Evolutionary conservation across 2,329 filamentous ascomycete species (phyloP).

Genomic region (Aspergillus phoenicis): DNA sequence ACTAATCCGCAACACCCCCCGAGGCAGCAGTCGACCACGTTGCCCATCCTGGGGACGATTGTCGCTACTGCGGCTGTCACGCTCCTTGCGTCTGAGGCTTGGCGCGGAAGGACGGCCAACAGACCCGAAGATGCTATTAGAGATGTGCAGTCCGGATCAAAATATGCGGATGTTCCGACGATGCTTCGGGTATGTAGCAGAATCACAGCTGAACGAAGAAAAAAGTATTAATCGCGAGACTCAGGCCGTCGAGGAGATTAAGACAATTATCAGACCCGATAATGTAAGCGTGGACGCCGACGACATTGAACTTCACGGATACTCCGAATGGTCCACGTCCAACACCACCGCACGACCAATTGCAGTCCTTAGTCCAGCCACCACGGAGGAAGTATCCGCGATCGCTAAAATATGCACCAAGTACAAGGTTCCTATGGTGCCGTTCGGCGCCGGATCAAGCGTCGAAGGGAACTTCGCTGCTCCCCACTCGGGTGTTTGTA

Average conservation of each 20-base stretch:
- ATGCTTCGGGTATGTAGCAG: neutral
- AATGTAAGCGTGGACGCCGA: slow-evolving; percentile 63
- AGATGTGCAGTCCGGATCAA: neutral
- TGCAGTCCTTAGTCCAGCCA: slow-evolving; percentile 62
- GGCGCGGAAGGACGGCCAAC: neutral
- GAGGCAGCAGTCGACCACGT: neutral
- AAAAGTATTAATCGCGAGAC: neutral
- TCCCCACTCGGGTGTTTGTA: neutral
- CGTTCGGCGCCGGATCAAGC: slow-evolving; percentile 7
- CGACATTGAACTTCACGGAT: slow-evolving; percentile 63
- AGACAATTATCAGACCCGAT: slow-evolving; percentile 43
- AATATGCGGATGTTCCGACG: slow-evolving; percentile 3
- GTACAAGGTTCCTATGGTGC: slow-evolving; percentile 43
- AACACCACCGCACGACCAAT: slow-evolving; percentile 54
- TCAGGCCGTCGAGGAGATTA: neutral
- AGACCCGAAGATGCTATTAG: neutral
- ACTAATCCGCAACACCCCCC: neutral
- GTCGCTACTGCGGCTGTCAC: neutral
- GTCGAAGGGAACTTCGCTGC: slow-evolving; percentile 9
- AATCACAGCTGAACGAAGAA: no score
- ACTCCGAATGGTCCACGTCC: slow-evolving; percentile 68
- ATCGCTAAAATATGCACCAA: slow-evolving; percentile 71
- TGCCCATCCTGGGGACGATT: neutral
- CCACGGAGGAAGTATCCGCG: slow-evolving; percentile 62
- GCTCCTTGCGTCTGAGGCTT: slow-evolving; percentile 2